A percentile compares a stretch with the other conserved stretches of the same genome.
Conservation (phyloP, 1,284 basidiomycete genomes). For the Acaromyces ingoldii region DNA sequence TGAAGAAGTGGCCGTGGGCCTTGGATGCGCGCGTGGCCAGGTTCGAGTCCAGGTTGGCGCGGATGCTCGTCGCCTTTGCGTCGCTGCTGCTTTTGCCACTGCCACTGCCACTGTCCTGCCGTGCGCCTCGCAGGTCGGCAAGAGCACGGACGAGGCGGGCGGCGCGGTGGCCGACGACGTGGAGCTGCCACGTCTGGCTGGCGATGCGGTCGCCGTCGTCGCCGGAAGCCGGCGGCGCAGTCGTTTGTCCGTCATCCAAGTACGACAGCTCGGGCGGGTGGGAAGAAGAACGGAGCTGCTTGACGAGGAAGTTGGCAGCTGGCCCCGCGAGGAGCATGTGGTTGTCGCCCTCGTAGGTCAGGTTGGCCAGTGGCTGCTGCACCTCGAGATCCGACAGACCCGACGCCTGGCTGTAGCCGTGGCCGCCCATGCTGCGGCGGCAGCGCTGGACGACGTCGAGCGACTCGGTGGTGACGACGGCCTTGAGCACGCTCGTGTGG, state of each 20-base stretch:
- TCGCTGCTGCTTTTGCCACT: neutral
- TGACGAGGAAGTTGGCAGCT: constrained; percentile 33
- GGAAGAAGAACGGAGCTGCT: constrained; percentile 24
- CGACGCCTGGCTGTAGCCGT: constrained; percentile 29
- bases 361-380: constrained; percentile 35
- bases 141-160: constrained; percentile 22
- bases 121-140: constrained; percentile 18
- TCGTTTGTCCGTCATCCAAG: too few relatives aligned
- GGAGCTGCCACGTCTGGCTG: too few relatives aligned
- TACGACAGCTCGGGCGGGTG: too few relatives aligned
- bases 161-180: constrained; percentile 20
- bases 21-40: constrained; percentile 26
- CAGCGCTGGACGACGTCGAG: constrained; percentile 30
- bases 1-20: constrained; percentile 25
- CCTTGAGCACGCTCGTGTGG: constrained; percentile 36
- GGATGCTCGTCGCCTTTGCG: constrained; percentile 6
- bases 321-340: constrained; percentile 37
- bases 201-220: too few relatives aligned
- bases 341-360: constrained; percentile 41
- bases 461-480: constrained; percentile 27
- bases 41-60: constrained; percentile 24
- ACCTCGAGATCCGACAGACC: constrained; percentile 34
- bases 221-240: too few relatives aligned
- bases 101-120: too few relatives aligned
- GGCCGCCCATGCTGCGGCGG: constrained; percentile 33